phyloP scores from a whole-genome alignment of 306 rosid genomes.

The Dalbergia cultrata region DNA sequence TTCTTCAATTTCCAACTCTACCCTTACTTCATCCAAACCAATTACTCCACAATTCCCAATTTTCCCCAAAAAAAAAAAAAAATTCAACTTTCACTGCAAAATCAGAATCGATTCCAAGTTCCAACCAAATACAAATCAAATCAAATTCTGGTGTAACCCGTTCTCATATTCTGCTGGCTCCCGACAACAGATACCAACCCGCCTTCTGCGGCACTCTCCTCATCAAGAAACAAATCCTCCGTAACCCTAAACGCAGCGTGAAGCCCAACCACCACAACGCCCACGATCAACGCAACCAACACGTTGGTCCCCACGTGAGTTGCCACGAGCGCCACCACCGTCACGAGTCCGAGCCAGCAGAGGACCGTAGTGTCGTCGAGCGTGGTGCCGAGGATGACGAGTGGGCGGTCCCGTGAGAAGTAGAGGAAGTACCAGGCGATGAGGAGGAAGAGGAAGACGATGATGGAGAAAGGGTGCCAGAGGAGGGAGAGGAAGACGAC shows the following conservation, averaged over 20 bases:
- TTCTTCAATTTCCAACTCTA: background rate
- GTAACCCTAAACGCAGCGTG: conserved; percentile 55
- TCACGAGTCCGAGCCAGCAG: conserved; percentile 40
- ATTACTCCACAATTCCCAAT: background rate
- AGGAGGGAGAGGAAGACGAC: conserved; percentile 56
- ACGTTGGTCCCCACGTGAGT: conserved; percentile 54
- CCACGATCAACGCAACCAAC: conserved; percentile 41
- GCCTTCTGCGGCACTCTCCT: conserved; percentile 43
- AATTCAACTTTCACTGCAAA: background rate
- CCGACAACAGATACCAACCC: conserved; percentile 54
- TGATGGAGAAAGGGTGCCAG: conserved; percentile 58
- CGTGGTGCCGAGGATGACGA: conserved; percentile 29
- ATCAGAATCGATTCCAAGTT: background rate
- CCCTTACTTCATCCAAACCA: background rate
- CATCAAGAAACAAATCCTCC: conserved; percentile 49
- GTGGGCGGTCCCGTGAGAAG: conserved; percentile 53
- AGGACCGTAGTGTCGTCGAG: conserved; percentile 46
- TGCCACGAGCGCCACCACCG: conserved; percentile 46
- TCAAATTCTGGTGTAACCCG: conserved; percentile 44
- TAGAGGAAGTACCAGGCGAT: conserved; percentile 55
- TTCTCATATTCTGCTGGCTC: conserved; percentile 29
- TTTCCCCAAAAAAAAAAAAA: too few species aligned
- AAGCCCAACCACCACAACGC: conserved; percentile 44
- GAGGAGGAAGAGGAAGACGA: conserved; percentile 48
- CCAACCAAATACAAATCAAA: background rate